Conservation (phyloP, 306 rosid species). For the Oxytropis ochrocephala region DNA sequence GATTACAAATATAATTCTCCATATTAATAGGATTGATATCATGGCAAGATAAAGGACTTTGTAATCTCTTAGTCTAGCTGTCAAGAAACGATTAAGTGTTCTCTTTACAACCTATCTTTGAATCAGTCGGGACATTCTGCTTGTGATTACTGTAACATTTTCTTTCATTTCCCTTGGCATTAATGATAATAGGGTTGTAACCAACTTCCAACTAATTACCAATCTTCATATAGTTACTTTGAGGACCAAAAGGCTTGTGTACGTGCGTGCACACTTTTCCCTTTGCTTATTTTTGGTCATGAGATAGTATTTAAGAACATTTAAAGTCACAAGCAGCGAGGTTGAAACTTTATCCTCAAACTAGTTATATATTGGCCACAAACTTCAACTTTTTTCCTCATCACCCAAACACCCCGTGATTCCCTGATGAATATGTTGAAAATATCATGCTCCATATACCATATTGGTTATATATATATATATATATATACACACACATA, state of each 20-base stretch:
- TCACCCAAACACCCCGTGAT: constrained; percentile 40
- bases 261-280: constrained; percentile 6
- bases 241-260: not conserved
- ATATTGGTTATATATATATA: not conserved
- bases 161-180: not conserved
- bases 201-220: not conserved
- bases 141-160: not conserved
- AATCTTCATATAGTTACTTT: not conserved
- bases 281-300: constrained; percentile 5
- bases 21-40: too few relatives aligned
- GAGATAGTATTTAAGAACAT: not conserved
- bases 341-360: constrained; percentile 4
- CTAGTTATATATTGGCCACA: constrained; percentile 19
- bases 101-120: too few relatives aligned
- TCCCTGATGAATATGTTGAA: not conserved
- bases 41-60: too few relatives aligned
- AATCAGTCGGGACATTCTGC: not conserved
- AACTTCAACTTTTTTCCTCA: not conserved
- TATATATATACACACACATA: not conserved
- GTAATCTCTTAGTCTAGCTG: too few relatives aligned
- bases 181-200: not conserved
- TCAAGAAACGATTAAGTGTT: too few relatives aligned
- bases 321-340: constrained; percentile 16
- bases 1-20: too few relatives aligned
- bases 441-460: not conserved